These are phyloP conservation scores for Dujonia santamariae DNA, from an alignment of 1,139 yeast genomes.

Conservation along the genomic window DNA sequence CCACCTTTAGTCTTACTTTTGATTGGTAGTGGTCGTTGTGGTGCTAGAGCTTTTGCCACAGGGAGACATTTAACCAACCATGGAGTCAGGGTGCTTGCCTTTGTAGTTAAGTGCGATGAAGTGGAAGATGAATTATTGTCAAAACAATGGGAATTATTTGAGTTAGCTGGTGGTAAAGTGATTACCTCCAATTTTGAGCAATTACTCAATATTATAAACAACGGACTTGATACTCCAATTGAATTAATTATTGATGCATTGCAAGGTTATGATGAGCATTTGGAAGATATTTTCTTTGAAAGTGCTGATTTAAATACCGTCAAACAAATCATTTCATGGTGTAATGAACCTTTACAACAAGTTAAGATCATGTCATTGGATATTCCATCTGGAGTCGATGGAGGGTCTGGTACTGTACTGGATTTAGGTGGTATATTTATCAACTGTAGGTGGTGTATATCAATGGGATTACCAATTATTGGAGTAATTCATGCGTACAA, in stretches of 20 bases:
- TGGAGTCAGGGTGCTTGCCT: conserved; percentile 67
- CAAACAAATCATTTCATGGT: conserved; percentile 61
- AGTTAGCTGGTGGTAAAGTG: conserved; percentile 44
- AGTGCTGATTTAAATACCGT: conserved; percentile 43
- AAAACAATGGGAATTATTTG: conserved; percentile 53
- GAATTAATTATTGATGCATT: conserved; percentile 79
- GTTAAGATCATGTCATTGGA: conserved; percentile 67
- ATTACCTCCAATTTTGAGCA: conserved; percentile 31
- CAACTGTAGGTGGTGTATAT: conserved; percentile 53
- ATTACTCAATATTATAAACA: conserved; percentile 28
- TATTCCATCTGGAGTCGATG: conserved; percentile 81
- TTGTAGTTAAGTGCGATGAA: conserved; percentile 38
- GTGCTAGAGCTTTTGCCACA: conserved; percentile 72
- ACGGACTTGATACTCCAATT: conserved; percentile 65
- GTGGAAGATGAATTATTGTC: conserved; percentile 30
- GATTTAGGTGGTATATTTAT: conserved; percentile 25
- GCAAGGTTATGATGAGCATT: conserved; percentile 76
- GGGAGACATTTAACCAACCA: conserved; percentile 79
- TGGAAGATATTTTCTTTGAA: conserved; percentile 45
- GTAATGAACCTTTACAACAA: conserved; percentile 49
- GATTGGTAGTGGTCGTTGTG: conserved; percentile 72
- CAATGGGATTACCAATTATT: conserved; percentile 72
- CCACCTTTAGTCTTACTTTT: conserved; percentile 75
- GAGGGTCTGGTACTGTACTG: conserved; percentile 67
- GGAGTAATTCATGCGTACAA: conserved; percentile 64